These are phyloP conservation scores for Alternaria brassicae DNA, from an alignment of 2,329 filamentous ascomycete species.

Conservation along the genomic window DNA sequence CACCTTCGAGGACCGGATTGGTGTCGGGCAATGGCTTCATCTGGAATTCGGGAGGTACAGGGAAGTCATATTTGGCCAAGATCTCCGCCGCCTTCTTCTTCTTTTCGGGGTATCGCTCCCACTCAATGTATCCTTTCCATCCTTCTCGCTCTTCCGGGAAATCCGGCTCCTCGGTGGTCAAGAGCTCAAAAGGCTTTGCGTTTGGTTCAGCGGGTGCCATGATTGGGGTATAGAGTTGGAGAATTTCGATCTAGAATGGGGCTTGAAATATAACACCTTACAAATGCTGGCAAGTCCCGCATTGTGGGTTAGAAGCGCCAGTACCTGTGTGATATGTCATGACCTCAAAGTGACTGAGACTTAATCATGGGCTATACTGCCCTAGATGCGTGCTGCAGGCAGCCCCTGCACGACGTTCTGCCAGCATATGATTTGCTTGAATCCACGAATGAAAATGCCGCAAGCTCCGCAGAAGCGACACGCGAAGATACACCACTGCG, in stretches of 20 bases:
- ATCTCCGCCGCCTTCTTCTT: slow-evolving; percentile 66
- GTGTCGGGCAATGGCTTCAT: slow-evolving; percentile 51
- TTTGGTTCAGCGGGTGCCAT: slow-evolving; percentile 47
- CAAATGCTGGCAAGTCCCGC: background rate
- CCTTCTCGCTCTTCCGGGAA: slow-evolving; percentile 56
- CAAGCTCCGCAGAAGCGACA: background rate
- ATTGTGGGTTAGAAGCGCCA: background rate
- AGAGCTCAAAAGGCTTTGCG: slow-evolving; percentile 34
- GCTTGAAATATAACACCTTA: background rate
- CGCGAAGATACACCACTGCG: slow-evolving; percentile 13
- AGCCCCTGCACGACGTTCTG: slow-evolving; percentile 6
- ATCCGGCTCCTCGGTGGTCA: slow-evolving; percentile 35
- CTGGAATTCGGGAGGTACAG: slow-evolving; percentile 56
- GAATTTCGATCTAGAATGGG: background rate
- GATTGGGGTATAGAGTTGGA: slow-evolving; percentile 1
- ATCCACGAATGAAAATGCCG: slow-evolving; percentile 10
- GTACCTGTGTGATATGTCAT: slow-evolving; percentile 15
- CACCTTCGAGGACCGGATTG: slow-evolving; percentile 56
- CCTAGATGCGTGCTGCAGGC: slow-evolving; percentile 1
- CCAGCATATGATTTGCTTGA: background rate
- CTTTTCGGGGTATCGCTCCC: slow-evolving; percentile 66
- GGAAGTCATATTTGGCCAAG: slow-evolving; percentile 61
- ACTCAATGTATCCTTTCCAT: slow-evolving; percentile 64
- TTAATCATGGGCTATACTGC: slow-evolving; percentile 9
- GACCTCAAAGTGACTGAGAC: slow-evolving; percentile 12